phyloP scores from a whole-genome alignment of 78 protist genomes.

The Emiliania huxleyi region DNA sequence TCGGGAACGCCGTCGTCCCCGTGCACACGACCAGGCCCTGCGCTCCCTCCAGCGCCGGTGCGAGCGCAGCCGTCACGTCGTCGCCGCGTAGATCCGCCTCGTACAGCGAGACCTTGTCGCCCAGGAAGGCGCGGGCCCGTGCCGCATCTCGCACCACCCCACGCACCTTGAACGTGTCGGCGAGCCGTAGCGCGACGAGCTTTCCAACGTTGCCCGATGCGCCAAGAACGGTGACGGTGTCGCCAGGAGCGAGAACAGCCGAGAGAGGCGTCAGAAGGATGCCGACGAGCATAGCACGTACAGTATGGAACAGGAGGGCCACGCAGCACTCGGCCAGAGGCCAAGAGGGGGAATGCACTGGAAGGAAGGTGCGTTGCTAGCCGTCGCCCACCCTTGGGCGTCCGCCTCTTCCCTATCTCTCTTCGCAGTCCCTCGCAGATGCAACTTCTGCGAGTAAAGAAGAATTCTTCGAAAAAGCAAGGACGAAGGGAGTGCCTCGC shows the following conservation, averaged over 20 bases:
- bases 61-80: not conserved
- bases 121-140: not conserved
- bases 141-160: not conserved
- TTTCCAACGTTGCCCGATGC: not conserved
- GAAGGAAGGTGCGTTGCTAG: too few relatives aligned
- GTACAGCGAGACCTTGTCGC: not conserved
- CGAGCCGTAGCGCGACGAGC: slow-evolving; percentile 14
- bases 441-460: too few relatives aligned
- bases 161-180: not conserved
- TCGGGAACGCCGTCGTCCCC: slow-evolving; percentile 13
- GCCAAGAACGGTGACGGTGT: not conserved
- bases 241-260: not conserved
- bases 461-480: too few relatives aligned
- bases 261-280: too few relatives aligned
- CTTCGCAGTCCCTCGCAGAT: too few relatives aligned
- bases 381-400: too few relatives aligned
- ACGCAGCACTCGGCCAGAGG: too few relatives aligned
- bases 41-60: not conserved
- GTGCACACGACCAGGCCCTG: not conserved
- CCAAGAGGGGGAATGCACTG: too few relatives aligned
- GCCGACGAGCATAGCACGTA: too few relatives aligned
- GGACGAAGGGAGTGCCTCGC: too few relatives aligned
- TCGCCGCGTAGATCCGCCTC: not conserved
- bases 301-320: too few relatives aligned
- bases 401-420: too few relatives aligned